phyloP scores from a whole-genome alignment of 306 rosid genomes.

The Inga laurina region DNA sequence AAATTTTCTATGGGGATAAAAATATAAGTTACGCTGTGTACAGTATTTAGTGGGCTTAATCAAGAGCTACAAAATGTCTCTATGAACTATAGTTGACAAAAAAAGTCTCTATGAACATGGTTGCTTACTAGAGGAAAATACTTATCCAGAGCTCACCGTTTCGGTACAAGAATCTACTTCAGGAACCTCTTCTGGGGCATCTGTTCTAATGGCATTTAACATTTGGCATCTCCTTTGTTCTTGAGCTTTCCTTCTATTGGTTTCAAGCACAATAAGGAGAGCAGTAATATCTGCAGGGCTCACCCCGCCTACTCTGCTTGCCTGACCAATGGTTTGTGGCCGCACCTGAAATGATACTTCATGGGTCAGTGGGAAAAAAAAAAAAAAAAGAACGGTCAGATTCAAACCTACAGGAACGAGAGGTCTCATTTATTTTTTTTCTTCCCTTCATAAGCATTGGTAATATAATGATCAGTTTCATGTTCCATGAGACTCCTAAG shows the following conservation, averaged over 20 bases:
- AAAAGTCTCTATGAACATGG: background rate
- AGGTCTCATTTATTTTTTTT: background rate
- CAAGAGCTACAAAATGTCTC: background rate
- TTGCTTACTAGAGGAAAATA: background rate
- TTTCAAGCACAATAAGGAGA: slow-evolving; percentile 81
- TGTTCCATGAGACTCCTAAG: background rate
- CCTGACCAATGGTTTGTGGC: slow-evolving; percentile 84
- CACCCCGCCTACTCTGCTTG: slow-evolving; percentile 97
- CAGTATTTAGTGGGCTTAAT: background rate
- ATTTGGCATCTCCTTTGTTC: slow-evolving; percentile 61
- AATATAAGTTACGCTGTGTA: background rate
- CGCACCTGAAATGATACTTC: slow-evolving; percentile 34
- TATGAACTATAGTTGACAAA: too few species aligned
- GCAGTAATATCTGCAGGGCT: slow-evolving; percentile 96
- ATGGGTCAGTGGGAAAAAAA: too few species aligned
- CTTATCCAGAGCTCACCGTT: slow-evolving; percentile 54
- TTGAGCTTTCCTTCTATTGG: slow-evolving; percentile 69
- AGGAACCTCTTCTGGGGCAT: slow-evolving; percentile 42
- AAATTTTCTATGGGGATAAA: background rate
- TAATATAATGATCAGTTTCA: slow-evolving; percentile 3
- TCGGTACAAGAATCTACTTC: slow-evolving; percentile 55
- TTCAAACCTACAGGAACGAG: background rate
- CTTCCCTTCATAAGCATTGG: background rate
- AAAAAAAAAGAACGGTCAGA: background rate
- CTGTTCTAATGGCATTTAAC: slow-evolving; percentile 46